A percentile compares a stretch with the other conserved stretches of the same genome.
phyloP scores from a whole-genome alignment of 2,329 filamentous ascomycete genomes.

The Sclerotinia borealis region DNA sequence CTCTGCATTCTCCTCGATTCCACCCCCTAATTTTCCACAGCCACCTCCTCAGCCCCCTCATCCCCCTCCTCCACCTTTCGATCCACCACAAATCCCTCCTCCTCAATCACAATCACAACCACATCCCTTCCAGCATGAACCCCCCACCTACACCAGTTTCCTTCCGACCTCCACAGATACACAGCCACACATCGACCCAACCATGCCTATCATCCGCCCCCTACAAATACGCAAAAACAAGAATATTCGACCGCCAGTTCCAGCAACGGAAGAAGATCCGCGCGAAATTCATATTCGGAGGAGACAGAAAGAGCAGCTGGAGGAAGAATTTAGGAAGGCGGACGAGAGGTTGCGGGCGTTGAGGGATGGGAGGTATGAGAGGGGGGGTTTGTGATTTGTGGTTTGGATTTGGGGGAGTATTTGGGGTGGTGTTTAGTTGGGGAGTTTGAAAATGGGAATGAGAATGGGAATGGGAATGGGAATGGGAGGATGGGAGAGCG shows the following conservation, averaged over 20 bases:
- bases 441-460: too few relatives aligned
- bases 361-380: slow-evolving; percentile 11
- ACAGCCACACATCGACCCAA: neutral
- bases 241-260: neutral
- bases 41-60: neutral
- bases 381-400: neutral
- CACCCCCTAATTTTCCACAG: too few relatives aligned
- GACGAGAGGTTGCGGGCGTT: slow-evolving; percentile 7
- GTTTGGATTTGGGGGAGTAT: too few relatives aligned
- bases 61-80: neutral
- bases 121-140: neutral
- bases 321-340: neutral
- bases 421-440: too few relatives aligned
- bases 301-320: too few relatives aligned
- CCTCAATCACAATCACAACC: too few relatives aligned
- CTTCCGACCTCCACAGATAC: too few relatives aligned
- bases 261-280: too few relatives aligned
- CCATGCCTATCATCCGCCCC: neutral
- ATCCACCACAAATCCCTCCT: neutral
- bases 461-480: too few relatives aligned
- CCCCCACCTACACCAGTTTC: too few relatives aligned
- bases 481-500: too few relatives aligned
- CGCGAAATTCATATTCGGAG: neutral
- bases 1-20: neutral
- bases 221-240: neutral